Percentiles rank a stretch among this genome's conserved stretches.
Conservation (phyloP, 139 green algal genomes). For the Ettlia oleoabundans region DNA sequence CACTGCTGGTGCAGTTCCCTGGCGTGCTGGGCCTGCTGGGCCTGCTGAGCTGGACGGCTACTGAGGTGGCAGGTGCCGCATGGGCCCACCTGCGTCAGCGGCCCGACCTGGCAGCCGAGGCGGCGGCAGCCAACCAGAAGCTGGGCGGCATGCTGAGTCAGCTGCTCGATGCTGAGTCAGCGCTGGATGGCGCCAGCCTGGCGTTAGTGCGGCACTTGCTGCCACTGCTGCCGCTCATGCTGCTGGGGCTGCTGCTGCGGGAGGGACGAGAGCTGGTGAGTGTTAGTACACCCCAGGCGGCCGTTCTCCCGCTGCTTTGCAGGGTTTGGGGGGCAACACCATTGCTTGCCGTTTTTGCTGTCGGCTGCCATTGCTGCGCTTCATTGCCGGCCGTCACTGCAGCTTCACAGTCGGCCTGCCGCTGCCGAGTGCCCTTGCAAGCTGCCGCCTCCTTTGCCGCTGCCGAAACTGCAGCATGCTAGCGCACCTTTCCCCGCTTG, state of each 20-base stretch:
- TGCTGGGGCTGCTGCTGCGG: conserved; percentile 54
- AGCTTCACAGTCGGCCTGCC: neutral
- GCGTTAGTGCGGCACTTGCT: conserved; percentile 36
- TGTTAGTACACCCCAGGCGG: too few species aligned
- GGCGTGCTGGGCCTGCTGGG: conserved; percentile 10
- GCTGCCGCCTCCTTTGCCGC: too few species aligned
- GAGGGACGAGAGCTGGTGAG: conserved; percentile 57
- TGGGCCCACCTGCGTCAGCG: neutral
- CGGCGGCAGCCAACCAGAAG: neutral
- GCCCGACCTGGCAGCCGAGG: conserved; percentile 14
- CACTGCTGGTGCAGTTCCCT: conserved; percentile 14
- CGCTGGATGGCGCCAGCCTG: conserved; percentile 19
- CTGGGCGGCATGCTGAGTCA: neutral
- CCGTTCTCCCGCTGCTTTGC: too few species aligned
- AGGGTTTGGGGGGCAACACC: too few species aligned
- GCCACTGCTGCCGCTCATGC: conserved; percentile 49
- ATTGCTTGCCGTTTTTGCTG: neutral
- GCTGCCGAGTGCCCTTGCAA: too few species aligned
- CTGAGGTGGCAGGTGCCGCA: neutral
- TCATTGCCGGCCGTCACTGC: neutral
- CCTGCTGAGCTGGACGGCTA: conserved; percentile 28
- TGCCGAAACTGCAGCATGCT: too few species aligned
- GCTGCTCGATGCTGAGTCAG: conserved; percentile 43
- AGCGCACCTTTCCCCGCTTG: neutral
- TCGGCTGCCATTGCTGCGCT: neutral